phyloP scores from a whole-genome alignment of 2,329 filamentous ascomycete genomes.

The Neofusicoccum kwambonambiense region DNA sequence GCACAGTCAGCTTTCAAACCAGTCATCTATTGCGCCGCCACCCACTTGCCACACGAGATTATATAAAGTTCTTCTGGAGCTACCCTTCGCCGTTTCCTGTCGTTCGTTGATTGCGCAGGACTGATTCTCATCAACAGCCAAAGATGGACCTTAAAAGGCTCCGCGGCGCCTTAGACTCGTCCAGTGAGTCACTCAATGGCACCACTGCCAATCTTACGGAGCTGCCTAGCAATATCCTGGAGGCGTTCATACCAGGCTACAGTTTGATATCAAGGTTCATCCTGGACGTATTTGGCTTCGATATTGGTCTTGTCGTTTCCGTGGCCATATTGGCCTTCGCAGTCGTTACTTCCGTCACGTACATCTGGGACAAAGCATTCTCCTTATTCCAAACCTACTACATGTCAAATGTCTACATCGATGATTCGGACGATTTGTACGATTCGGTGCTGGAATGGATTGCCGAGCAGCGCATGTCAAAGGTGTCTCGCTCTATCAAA shows the following conservation, averaged over 20 bases:
- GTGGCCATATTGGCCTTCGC: conserved; percentile 44
- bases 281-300: conserved; percentile 44
- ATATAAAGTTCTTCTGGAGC: background rate
- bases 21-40: background rate
- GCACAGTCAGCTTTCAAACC: background rate
- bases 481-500: conserved; percentile 37
- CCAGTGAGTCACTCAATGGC: conserved; percentile 15
- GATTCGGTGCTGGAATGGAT: conserved; percentile 45
- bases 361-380: conserved; percentile 33
- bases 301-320: conserved; percentile 49
- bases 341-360: conserved; percentile 37
- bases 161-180: background rate
- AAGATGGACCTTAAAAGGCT: conserved; percentile 4
- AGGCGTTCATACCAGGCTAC: conserved; percentile 53
- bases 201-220: conserved; percentile 27
- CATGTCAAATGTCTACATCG: conserved; percentile 44
- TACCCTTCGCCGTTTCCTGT: background rate
- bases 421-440: conserved; percentile 47
- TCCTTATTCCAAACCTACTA: conserved; percentile 36
- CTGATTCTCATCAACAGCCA: background rate
- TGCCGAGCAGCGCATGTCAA: conserved; percentile 40
- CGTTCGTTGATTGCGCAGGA: background rate
- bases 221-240: conserved; percentile 48
- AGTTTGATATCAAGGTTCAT: conserved; percentile 47
- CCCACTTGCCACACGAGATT: background rate